A percentile compares a stretch with the other conserved stretches of the same genome.
phyloP scores from a whole-genome alignment of 108 stramenopile genomes.

The Phaeodactylum tricornutum region DNA sequence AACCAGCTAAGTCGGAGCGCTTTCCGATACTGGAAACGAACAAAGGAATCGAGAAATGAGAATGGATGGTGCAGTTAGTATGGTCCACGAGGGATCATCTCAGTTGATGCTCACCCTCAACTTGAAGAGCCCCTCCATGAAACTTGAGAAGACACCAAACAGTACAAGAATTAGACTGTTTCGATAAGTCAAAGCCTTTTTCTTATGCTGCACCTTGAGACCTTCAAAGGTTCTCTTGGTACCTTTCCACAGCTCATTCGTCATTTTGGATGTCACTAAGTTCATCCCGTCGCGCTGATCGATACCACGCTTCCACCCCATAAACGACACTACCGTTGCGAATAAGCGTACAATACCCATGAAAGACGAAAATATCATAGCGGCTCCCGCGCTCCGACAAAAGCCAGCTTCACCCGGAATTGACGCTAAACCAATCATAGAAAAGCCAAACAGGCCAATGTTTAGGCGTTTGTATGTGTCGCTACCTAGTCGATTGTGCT shows the following conservation, averaged over 20 bases:
- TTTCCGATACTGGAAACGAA: constrained; percentile 1
- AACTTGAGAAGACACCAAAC: constrained; percentile 1
- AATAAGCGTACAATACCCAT: neutral
- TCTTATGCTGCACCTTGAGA: constrained; percentile 5
- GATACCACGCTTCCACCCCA: constrained; percentile 8
- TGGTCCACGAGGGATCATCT: too few species aligned
- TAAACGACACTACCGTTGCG: constrained; percentile 1
- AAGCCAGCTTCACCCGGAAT: constrained; percentile 13
- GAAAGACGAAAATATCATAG: neutral
- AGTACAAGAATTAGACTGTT: constrained; percentile 8
- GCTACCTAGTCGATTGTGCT: constrained; percentile 39
- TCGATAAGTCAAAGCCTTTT: constrained; percentile 6
- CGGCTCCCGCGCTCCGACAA: neutral
- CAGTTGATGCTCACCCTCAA: neutral
- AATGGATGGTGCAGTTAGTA: too few species aligned
- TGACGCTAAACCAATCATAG: constrained; percentile 2
- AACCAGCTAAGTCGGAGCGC: constrained; percentile 2
- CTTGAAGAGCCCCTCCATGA: constrained; percentile 11
- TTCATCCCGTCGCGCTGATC: neutral
- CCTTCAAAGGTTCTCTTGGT: constrained; percentile 2
- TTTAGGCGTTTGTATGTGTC: constrained; percentile 42
- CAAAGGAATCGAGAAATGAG: too few species aligned
- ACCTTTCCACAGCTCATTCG: constrained; percentile 4
- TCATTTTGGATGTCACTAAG: too few species aligned
- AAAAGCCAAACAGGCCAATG: constrained; percentile 12